Evolutionary conservation across 441 rosid species (phyloP).

Genomic region (Populus tomentosa): DNA sequence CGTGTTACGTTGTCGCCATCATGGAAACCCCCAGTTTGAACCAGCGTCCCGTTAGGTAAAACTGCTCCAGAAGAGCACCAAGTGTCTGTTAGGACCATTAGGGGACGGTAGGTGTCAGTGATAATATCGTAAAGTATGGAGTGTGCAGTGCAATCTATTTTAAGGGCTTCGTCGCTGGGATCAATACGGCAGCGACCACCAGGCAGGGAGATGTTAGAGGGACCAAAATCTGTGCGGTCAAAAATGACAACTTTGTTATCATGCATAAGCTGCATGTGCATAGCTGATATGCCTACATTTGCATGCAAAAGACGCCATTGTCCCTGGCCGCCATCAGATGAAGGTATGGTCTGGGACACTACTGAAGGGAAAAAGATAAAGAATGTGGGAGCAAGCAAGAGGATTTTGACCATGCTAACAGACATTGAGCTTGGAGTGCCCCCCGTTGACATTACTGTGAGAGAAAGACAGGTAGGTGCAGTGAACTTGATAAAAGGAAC

Average conservation of each 20-base stretch:
- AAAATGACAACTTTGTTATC: conserved; percentile 69
- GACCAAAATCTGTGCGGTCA: conserved; percentile 86
- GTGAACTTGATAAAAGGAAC: neutral
- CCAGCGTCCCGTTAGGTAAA: conserved; percentile 55
- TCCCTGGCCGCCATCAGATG: conserved; percentile 16
- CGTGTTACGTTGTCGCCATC: conserved; percentile 71
- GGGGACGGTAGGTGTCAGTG: conserved; percentile 56
- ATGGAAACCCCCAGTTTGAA: conserved; percentile 78
- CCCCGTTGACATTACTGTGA: neutral
- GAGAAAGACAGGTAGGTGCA: neutral
- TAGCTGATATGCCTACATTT: conserved; percentile 70
- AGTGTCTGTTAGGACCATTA: conserved; percentile 64
- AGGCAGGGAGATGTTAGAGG: conserved; percentile 63
- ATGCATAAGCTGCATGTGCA: conserved; percentile 88
- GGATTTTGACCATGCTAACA: neutral
- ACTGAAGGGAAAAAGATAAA: neutral
- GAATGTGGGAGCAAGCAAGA: conserved; percentile 15
- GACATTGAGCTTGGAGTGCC: neutral
- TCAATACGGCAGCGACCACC: conserved; percentile 51
- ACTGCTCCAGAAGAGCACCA: conserved; percentile 91
- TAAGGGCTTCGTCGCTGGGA: conserved; percentile 31
- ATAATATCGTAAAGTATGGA: conserved; percentile 57
- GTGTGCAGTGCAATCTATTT: conserved; percentile 71
- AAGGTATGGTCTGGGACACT: neutral
- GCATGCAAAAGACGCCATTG: conserved; percentile 52